These are phyloP conservation scores for Dimocarpus longan DNA, from an alignment of 345 rosid genomes.

Conservation along the genomic window DNA sequence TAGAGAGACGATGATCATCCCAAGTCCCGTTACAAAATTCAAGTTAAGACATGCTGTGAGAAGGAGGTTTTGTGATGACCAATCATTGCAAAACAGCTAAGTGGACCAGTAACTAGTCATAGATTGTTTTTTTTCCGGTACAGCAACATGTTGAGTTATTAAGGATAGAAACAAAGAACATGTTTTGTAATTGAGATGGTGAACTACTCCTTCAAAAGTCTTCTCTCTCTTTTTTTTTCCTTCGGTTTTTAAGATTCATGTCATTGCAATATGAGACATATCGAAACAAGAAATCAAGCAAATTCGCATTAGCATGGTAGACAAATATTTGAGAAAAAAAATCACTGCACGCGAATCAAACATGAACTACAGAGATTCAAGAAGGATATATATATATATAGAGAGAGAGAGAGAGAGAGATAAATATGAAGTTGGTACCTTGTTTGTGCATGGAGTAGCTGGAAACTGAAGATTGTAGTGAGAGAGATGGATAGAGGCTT, in stretches of 20 bases:
- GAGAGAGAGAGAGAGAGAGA: no score
- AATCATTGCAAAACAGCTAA: background rate
- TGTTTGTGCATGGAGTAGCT: background rate
- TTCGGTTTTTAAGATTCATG: no score
- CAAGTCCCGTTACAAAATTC: background rate
- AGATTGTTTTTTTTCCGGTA: background rate
- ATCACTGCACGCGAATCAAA: no score
- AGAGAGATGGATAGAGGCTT: background rate
- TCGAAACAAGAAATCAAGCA: background rate
- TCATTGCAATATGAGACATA: no score
- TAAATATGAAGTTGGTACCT: constrained; percentile 11
- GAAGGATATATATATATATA: no score
- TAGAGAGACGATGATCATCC: background rate
- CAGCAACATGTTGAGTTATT: no score
- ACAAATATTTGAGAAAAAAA: background rate
- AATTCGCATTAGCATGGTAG: background rate
- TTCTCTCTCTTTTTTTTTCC: no score
- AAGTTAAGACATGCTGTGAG: background rate
- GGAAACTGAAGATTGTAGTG: background rate
- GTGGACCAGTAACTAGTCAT: background rate
- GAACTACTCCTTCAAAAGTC: background rate
- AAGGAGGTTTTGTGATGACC: background rate
- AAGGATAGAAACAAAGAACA: background rate
- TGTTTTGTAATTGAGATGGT: background rate
- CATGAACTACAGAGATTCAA: background rate